phyloP scores from a whole-genome alignment of 2,329 filamentous ascomycete species.

The Blastomyces silverae region DNA sequence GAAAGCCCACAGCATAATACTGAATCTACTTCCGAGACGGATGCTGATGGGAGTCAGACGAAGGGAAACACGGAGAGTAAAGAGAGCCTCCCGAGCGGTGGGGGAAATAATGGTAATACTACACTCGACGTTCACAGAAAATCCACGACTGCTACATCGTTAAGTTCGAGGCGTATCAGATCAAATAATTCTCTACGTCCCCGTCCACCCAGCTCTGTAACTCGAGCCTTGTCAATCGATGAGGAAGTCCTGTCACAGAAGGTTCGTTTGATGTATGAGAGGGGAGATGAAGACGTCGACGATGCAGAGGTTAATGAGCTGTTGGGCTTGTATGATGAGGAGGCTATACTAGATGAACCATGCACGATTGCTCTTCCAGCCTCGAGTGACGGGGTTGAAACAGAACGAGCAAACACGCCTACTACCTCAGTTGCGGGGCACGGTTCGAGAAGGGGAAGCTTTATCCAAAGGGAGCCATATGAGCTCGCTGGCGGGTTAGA shows the following conservation, averaged over 20 bases:
- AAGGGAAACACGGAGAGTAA: neutral
- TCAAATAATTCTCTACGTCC: constrained; percentile 36
- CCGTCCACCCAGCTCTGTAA: constrained; percentile 34
- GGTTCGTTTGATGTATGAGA: constrained; percentile 58
- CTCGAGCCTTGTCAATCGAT: constrained; percentile 54
- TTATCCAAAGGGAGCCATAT: constrained; percentile 46
- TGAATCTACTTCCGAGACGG: neutral
- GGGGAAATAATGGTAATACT: neutral
- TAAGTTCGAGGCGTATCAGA: constrained; percentile 27
- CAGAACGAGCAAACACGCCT: constrained; percentile 27
- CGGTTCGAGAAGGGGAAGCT: constrained; percentile 28
- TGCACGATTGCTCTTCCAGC: constrained; percentile 28
- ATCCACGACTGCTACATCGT: constrained; percentile 23
- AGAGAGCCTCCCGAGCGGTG: neutral
- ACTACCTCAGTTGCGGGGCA: constrained; percentile 26
- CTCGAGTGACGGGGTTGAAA: constrained; percentile 25
- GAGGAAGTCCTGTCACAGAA: constrained; percentile 57
- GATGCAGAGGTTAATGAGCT: constrained; percentile 37
- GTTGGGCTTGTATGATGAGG: constrained; percentile 33
- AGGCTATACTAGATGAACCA: constrained; percentile 38
- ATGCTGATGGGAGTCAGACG: neutral
- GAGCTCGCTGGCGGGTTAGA: constrained; percentile 59
- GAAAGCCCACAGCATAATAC: neutral
- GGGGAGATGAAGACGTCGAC: constrained; percentile 51
- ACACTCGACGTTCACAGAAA: constrained; percentile 11